Base-by-base conservation (phyloP, 352 stramenopile genomes). In the Globisporangium uncinulatum region DNA sequence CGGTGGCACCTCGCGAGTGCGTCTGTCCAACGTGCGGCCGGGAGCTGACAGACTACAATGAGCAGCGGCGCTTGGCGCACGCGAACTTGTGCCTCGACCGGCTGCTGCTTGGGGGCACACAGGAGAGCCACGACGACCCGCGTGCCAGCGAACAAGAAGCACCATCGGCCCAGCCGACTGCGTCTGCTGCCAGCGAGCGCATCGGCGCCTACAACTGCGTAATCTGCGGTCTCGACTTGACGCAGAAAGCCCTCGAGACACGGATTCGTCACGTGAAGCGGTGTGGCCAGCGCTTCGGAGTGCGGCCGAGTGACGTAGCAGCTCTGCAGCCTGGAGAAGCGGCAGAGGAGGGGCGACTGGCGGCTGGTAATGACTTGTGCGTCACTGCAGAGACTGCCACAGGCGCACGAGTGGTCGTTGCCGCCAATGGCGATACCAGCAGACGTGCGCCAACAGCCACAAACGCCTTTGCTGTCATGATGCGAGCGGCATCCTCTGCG, bases 241-340 rank as follows among this genome's bases (percentile, higher is more conserved):
- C 68, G 14, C 62, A 70, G 10, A 66, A 70, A 19, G 58, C 67
- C 6, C 24, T 88, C 7, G 65, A 63, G 45, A 58, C 59, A 24
- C 74, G 75, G n/a, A 90, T 91, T 50, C 71, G 74, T n/a, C 85
- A 95, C 52, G 67, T 90, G 43, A 95, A 95, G 60, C 68, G 74
- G 49, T 95, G 83, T 48, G 83, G 77, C 0, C 67, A 83, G 46
- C 76, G 74, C 55, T 88, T 87, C 57, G 85, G 83, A 11, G 66
- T 95, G 20, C 64, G 73, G 24, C 62, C 82, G 48, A 66, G 51
- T 44, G 73, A 87, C 54, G 56, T 90, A 55, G 67, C 61, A 13
- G 51, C 70, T 31, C 49, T 80, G 5, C 51, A 57, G 56, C 51
- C 24, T 29, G 24, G 24, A 29, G 24, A 29, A 3, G 29, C 13